Evolutionary conservation across 352 stramenopile genomes (phyloP), one percentile per base, ranked within the genome.

Genomic region (Pythium diclinum): DNA sequence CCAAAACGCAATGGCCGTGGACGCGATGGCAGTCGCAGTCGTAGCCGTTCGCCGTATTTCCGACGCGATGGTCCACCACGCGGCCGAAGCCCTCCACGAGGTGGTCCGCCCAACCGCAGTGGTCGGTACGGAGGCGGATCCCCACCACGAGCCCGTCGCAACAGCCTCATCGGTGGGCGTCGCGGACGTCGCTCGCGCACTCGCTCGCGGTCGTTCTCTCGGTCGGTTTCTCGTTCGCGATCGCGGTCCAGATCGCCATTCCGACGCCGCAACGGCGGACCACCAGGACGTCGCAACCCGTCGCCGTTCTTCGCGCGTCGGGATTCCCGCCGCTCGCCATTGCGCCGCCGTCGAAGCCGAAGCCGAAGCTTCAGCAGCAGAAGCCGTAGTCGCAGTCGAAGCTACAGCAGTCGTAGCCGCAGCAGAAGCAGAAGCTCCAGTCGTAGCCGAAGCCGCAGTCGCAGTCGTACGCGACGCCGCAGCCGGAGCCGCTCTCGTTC

Each of bases 41-140:
- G 58, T 16, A 61, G 47, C 33, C 65, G 65, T 48, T 72, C 65
- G 33, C 65, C 59, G 4, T 59, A 47, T 9, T 61, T 59, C 38
- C 53, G 56, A 1, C 66, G 60, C 21, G 68, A 70, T 16, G 59
- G 33, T 6, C 76, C 78, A 4, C 87, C 84, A 51, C 78, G 87
- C 19, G 79, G 77, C 0, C 65, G 76, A 1, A 83, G 74, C 47
- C 73, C 67, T 13, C 47, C 56, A 11, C 65, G 65, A 17, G 19
- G 49, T 2, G 66, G 47, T 38, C 16, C 23, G 21, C 21, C 34
- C 38, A 40, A 44, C 40, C 30, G 67, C 34, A 53, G 65, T 8
- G 49, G 63, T 32, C 23, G 63, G 5, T 40, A 40, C 16, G 56
- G 56, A 19, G 51, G 38, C 42, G n/a, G 30, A 28, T 48, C 49